These are phyloP conservation scores for Metschnikowia bowlesiae DNA, from an alignment of 805 yeast species.

Conservation along the genomic window DNA sequence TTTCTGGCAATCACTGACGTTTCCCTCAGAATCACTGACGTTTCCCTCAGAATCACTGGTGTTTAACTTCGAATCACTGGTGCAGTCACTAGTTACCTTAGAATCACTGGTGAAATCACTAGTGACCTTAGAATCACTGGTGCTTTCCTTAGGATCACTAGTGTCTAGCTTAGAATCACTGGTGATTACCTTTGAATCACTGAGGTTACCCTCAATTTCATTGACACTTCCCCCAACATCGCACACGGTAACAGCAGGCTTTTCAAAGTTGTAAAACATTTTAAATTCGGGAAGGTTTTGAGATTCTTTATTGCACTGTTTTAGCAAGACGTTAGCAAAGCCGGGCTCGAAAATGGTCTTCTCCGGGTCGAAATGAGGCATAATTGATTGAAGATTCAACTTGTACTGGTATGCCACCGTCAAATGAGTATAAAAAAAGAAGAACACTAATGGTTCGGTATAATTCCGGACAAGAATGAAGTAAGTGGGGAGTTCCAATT, in stretches of 20 bases:
- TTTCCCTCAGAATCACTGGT: neutral
- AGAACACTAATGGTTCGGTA: conserved; percentile 27
- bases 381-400: conserved; percentile 18
- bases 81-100: neutral
- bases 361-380: conserved; percentile 12
- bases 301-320: neutral
- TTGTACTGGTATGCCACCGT: conserved; percentile 28
- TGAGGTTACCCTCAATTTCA: too few species aligned
- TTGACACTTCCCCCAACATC: neutral
- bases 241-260: neutral
- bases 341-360: neutral
- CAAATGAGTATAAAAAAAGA: conserved; percentile 37
- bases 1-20: too few species aligned
- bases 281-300: neutral
- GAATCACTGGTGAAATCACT: neutral
- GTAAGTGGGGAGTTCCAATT: conserved; percentile 45
- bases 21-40: neutral
- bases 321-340: neutral
- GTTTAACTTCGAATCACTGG: neutral
- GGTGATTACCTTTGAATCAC: too few species aligned
- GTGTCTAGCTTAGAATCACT: too few species aligned
- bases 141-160: too few species aligned
- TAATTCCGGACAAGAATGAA: conserved; percentile 28
- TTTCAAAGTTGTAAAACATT: neutral
- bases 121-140: neutral